phyloP scores from a whole-genome alignment of 2,329 filamentous ascomycete genomes.

The Teratosphaeria viscida region DNA sequence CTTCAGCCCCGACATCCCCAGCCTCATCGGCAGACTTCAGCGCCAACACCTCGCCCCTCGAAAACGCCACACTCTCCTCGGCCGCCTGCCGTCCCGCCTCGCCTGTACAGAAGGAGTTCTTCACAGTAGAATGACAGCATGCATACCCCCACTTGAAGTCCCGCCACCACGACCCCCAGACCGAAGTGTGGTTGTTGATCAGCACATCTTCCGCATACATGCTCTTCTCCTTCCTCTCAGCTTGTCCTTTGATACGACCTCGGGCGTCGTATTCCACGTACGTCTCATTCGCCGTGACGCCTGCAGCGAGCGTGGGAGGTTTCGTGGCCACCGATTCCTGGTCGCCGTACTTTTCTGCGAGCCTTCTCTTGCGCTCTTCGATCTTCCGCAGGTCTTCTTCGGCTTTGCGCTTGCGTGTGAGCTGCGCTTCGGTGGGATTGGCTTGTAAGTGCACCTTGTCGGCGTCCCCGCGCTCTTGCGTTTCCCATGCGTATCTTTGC shows the following conservation, averaged over 20 bases:
- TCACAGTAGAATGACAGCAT: constrained; percentile 86
- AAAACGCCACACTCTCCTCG: constrained; percentile 59
- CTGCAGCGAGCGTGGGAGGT: constrained; percentile 46
- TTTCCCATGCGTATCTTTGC: constrained; percentile 88
- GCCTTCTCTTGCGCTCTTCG: constrained; percentile 54
- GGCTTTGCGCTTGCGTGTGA: constrained; percentile 67
- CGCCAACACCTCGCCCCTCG: constrained; percentile 35
- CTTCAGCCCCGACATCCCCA: constrained; percentile 23
- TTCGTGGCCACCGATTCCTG: constrained; percentile 49
- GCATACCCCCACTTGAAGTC: constrained; percentile 93
- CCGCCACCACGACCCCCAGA: constrained; percentile 97
- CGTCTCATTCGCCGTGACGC: constrained; percentile 68
- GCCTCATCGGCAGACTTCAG: constrained; percentile 21
- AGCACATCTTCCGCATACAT: constrained; percentile 86
- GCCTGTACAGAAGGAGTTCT: constrained; percentile 96
- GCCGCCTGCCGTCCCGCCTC: constrained; percentile 75
- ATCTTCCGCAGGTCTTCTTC: constrained; percentile 63
- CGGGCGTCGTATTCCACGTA: constrained; percentile 93
- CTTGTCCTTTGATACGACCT: constrained; percentile 79
- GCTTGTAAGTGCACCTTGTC: constrained; percentile 84
- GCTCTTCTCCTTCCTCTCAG: constrained; percentile 65
- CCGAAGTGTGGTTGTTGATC: constrained; percentile 80
- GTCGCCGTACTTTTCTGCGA: constrained; percentile 75
- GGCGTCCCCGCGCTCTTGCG: constrained; percentile 70
- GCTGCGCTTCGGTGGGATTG: constrained; percentile 87